Percentiles rank a stretch among this genome's conserved stretches.
These are phyloP conservation scores for Cercophora scortea DNA, from an alignment of 495 filamentous ascomycete genomes.

Conservation along the genomic window DNA sequence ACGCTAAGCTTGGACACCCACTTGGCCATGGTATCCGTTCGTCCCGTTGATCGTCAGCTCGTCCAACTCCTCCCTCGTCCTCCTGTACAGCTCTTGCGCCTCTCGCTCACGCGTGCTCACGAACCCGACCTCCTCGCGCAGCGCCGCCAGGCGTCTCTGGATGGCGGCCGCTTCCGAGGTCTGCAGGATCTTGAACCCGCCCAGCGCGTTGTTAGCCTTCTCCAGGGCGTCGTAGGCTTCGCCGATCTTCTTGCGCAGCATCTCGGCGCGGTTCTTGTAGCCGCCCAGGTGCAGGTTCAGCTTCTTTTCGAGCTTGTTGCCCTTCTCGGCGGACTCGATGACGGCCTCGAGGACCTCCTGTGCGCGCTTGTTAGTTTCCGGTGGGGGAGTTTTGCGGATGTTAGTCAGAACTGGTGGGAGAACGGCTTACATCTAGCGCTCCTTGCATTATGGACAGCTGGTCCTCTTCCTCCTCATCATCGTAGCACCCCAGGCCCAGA, in stretches of 20 bases:
- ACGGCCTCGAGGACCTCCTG: constrained; percentile 65
- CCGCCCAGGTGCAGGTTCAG: constrained; percentile 80
- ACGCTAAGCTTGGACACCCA: too few species aligned
- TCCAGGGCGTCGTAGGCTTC: constrained; percentile 73
- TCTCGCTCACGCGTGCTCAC: constrained; percentile 79
- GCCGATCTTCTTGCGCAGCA: constrained; percentile 67
- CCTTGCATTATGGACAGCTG: constrained; percentile 51
- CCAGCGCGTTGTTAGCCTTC: constrained; percentile 61
- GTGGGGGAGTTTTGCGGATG: background rate
- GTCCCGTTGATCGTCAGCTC: constrained; percentile 29
- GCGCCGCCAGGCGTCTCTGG: constrained; percentile 58
- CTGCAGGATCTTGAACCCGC: constrained; percentile 67
- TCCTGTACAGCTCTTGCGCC: constrained; percentile 79
- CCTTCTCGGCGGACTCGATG: constrained; percentile 62
- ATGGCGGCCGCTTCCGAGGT: constrained; percentile 73
- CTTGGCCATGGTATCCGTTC: too few species aligned
- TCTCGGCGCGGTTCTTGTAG: constrained; percentile 80
- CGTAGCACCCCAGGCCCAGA: constrained; percentile 72
- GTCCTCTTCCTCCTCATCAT: constrained; percentile 61
- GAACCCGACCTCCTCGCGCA: constrained; percentile 77
- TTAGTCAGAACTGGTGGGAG: background rate
- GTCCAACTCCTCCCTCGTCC: constrained; percentile 69
- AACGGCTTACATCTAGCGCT: constrained; percentile 55
- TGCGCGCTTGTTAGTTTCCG: constrained; percentile 28
- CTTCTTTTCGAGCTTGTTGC: constrained; percentile 89